phyloP scores from a whole-genome alignment of 2,329 filamentous ascomycete genomes.

The Colletotrichum coccodes region DNA sequence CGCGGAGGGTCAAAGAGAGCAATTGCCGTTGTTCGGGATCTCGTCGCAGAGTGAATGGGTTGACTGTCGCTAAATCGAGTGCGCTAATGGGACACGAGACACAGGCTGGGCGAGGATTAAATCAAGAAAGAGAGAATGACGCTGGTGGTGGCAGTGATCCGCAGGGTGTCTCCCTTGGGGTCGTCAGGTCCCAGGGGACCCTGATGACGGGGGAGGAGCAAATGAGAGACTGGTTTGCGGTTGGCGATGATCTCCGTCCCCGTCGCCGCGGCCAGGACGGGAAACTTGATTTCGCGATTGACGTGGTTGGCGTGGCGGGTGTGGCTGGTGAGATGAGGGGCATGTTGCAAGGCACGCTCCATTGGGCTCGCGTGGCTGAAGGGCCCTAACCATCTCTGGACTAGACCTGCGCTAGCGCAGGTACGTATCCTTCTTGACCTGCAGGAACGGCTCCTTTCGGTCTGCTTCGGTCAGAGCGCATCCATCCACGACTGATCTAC shows the following conservation, averaged over 20 bases:
- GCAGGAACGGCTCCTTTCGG: no score
- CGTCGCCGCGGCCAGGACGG: neutral
- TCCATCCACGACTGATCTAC: no score
- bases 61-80: neutral
- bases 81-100: neutral
- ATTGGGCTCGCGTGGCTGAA: neutral
- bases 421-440: neutral
- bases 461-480: no score
- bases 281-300: constrained; percentile 15
- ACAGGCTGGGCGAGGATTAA: neutral
- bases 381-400: fast-evolving
- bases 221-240: neutral
- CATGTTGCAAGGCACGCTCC: neutral
- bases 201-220: neutral
- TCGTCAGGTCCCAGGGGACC: neutral
- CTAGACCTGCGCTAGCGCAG: fast-evolving
- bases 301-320: constrained; percentile 1
- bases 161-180: neutral
- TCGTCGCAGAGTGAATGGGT: no score
- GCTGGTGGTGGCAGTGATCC: neutral
- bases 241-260: neutral
- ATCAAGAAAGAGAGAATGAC: neutral
- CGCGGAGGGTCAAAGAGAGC: neutral
- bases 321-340: neutral
- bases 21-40: neutral